Base-by-base conservation (phyloP, 495 filamentous ascomycete species). In the Talaromyces adpressus region DNA sequence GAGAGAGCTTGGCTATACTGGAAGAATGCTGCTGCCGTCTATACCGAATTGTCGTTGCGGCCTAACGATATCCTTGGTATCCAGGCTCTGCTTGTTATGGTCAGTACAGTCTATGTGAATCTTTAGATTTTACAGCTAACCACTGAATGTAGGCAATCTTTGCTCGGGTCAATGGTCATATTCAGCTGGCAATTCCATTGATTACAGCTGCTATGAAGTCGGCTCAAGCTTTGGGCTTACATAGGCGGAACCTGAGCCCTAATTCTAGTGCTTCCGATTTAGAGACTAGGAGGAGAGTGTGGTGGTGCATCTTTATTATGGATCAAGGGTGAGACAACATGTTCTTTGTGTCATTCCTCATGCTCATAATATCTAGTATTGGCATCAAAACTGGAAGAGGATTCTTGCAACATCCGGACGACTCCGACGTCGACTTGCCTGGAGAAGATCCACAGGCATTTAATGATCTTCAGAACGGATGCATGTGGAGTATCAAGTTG, bases 261-360 rank as follows among this genome's bases (percentile, higher is more conserved):
- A 89, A 92, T 65, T 79, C 97, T 20, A 91, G 90, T 65, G 81
- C 84, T 14, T 82, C 86, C 25, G 93, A 98, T 71, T 88, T 90
- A 62, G 94, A 98, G 71, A 93, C 97, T 75, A 84, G 94, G 49
- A 94, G 91, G 77, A 84, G 94, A 62, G 93, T 97, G 16, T 98
- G 97, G 70, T 98, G 94, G 94, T 95, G 97, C 65, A 91, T 89
- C 5, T 98, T 97, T 71, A 87, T 95, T 72, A 74, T 98, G 45
- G 94, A 98, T 69, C 94, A 96, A 75, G 93, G 96, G 84, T 87
- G 67, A 68, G 72, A 62, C 20, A 23, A 12, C 6, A 12, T 14
- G 49, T 16, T 34, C 29, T 0, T 16, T 6, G 36, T 51, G 41
- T 54, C 36, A 52, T 25, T 25, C 1, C 30, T 34, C 14, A 22